phyloP scores from a whole-genome alignment of 2,329 filamentous ascomycete genomes.

The Lecanoromycetidae sp. region DNA sequence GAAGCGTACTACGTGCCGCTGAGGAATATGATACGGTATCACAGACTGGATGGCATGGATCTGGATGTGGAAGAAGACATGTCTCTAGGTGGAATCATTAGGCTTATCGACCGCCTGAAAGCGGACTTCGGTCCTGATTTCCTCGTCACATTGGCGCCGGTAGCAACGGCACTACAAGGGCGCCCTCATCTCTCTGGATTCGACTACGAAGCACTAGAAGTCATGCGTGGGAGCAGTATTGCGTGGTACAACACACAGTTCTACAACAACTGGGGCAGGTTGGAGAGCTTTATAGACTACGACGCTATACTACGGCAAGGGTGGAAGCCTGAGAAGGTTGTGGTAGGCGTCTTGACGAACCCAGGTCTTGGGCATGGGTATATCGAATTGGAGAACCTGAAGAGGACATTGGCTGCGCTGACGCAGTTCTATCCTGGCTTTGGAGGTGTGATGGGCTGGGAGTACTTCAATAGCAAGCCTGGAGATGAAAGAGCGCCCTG shows the following conservation, averaged over 20 bases:
- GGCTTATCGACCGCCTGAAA: constrained; percentile 37
- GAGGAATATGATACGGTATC: constrained; percentile 29
- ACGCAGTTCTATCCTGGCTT: constrained; percentile 47
- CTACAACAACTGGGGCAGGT: constrained; percentile 67
- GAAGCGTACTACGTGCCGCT: constrained; percentile 39
- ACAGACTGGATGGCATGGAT: constrained; percentile 33
- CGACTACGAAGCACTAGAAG: constrained; percentile 57
- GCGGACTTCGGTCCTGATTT: constrained; percentile 56
- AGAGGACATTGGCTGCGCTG: constrained; percentile 40
- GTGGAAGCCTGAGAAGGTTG: constrained; percentile 55
- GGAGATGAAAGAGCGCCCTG: constrained; percentile 47
- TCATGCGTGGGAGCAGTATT: constrained; percentile 47
- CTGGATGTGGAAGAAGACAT: constrained; percentile 37
- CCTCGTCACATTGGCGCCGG: constrained; percentile 61
- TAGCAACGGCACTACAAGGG: constrained; percentile 52
- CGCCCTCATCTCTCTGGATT: constrained; percentile 54
- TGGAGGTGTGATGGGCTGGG: constrained; percentile 76
- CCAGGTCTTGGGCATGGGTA: constrained; percentile 51
- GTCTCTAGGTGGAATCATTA: constrained; percentile 21
- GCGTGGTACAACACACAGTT: constrained; percentile 74
- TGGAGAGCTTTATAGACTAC: constrained; percentile 38
- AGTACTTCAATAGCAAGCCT: constrained; percentile 52
- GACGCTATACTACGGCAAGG: constrained; percentile 41
- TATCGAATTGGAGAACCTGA: constrained; percentile 42
- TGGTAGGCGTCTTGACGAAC: constrained; percentile 63